phyloP scores from a whole-genome alignment of 1,284 basidiomycete genomes.

The Phylloboletellus chloephorus region DNA sequence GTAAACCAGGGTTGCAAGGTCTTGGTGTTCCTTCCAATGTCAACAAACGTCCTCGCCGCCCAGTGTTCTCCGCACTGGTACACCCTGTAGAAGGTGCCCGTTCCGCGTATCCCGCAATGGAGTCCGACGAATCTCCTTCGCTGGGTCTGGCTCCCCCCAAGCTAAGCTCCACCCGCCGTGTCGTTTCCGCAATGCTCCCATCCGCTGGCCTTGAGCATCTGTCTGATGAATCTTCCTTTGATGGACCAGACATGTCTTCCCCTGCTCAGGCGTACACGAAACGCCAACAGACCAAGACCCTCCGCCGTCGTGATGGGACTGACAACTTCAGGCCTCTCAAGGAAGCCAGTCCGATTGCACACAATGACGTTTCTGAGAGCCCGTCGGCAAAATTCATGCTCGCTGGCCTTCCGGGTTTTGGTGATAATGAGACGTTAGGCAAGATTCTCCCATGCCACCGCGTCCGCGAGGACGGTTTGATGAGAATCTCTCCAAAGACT shows the following conservation, averaged over 20 bases:
- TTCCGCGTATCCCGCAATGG: constrained; percentile 40
- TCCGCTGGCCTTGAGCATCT: constrained; percentile 42
- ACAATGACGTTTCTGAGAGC: constrained; percentile 45
- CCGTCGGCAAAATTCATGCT: constrained; percentile 51
- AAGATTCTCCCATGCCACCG: constrained; percentile 93
- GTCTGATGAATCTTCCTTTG: constrained; percentile 58
- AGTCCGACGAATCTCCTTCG: constrained; percentile 22
- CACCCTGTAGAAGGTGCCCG: constrained; percentile 39
- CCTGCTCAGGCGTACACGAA: constrained; percentile 73
- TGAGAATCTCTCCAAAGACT: constrained; percentile 81
- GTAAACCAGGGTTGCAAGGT: constrained; percentile 56
- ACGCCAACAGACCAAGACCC: constrained; percentile 66
- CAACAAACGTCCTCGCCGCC: constrained; percentile 57
- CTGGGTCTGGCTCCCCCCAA: constrained; percentile 17
- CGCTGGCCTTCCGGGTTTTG: constrained; percentile 70
- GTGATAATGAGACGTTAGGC: constrained; percentile 88
- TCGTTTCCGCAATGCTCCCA: constrained; percentile 68
- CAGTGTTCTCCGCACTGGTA: constrained; percentile 60
- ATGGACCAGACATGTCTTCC: constrained; percentile 62
- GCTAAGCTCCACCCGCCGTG: constrained; percentile 55
- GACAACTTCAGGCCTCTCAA: constrained; percentile 70
- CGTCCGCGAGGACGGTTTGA: constrained; percentile 91
- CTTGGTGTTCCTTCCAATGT: constrained; percentile 54
- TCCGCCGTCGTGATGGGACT: constrained; percentile 71
- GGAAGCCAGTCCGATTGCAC: constrained; percentile 48